A percentile compares a stretch with the other conserved stretches of the same genome.
These are phyloP conservation scores for Fusarium praegraminearum DNA, from an alignment of 2,329 filamentous ascomycete species.

Conservation along the genomic window DNA sequence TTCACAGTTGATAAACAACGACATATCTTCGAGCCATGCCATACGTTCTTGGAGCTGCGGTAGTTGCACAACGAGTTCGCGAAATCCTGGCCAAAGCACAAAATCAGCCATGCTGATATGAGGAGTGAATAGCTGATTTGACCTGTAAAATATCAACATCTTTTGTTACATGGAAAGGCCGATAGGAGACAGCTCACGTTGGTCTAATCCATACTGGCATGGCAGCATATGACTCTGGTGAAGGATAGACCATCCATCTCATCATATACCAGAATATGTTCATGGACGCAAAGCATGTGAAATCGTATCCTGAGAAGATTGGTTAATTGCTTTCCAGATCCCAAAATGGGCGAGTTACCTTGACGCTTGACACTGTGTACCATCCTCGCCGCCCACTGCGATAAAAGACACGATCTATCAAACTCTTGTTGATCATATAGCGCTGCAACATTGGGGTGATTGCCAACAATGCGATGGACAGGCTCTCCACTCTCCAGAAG, in stretches of 20 bases:
- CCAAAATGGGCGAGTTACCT: not conserved
- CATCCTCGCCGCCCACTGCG: constrained; percentile 30
- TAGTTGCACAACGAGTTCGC: constrained; percentile 19
- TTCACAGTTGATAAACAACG: constrained; percentile 1
- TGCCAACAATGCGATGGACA: rapidly evolving
- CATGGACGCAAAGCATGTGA: constrained; percentile 24
- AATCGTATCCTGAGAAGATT: not conserved
- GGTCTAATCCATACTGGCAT: constrained; percentile 34
- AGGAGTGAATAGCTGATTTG: constrained; percentile 6
- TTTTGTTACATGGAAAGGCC: rapidly evolving
- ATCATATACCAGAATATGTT: constrained; percentile 28
- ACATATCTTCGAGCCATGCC: constrained; percentile 19
- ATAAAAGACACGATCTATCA: constrained; percentile 21
- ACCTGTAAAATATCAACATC: rapidly evolving
- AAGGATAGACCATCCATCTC: constrained; percentile 25
- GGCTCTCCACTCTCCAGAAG: not conserved
- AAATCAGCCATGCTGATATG: constrained; percentile 29
- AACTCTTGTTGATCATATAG: constrained; percentile 14
- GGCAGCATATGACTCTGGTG: constrained; percentile 16
- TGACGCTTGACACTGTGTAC: constrained; percentile 22
- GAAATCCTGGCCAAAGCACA: constrained; percentile 15
- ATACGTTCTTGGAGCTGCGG: constrained; percentile 28
- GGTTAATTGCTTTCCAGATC: not conserved
- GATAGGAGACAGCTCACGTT: not conserved
- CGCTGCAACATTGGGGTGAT: constrained; percentile 11